Evolutionary conservation across 768 basidiomycete species (phyloP).

Genomic region (Boletus vermiculosoides): DNA sequence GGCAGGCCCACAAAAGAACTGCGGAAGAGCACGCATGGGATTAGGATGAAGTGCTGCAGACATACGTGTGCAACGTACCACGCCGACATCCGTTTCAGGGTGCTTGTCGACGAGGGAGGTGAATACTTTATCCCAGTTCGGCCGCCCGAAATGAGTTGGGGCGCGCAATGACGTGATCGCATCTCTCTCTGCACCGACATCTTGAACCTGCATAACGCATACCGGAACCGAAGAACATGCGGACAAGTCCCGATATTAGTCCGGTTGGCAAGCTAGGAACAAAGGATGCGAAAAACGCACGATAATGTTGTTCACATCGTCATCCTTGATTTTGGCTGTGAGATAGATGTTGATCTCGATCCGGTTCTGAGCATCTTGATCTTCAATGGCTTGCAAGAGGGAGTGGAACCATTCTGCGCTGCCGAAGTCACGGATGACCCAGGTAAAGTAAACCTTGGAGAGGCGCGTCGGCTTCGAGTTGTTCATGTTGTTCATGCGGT

Average conservation of each 20-base stretch:
- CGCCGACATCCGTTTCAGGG: conserved; percentile 85
- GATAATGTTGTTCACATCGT: conserved; percentile 92
- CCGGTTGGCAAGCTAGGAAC: background rate
- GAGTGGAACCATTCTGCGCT: conserved; percentile 94
- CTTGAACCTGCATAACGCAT: conserved; percentile 55
- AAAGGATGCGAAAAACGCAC: conserved; percentile 39
- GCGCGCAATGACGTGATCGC: conserved; percentile 86
- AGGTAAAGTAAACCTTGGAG: conserved; percentile 90
- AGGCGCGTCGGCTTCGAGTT: conserved; percentile 73
- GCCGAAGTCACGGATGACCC: conserved; percentile 94
- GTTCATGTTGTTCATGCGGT: conserved; percentile 89
- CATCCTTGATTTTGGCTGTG: conserved; percentile 86
- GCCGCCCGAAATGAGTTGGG: conserved; percentile 90
- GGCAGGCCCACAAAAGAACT: conserved; percentile 87
- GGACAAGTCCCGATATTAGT: background rate
- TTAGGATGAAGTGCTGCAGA: background rate
- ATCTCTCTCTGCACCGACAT: conserved; percentile 91
- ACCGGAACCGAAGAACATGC: background rate
- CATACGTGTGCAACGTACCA: conserved; percentile 43
- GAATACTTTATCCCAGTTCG: conserved; percentile 82
- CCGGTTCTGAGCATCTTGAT: conserved; percentile 79
- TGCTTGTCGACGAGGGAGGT: conserved; percentile 76
- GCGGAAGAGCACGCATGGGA: background rate
- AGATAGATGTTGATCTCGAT: conserved; percentile 96
- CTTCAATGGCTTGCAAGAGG: conserved; percentile 88